phyloP scores from a whole-genome alignment of 2,329 filamentous ascomycete species.

The Ascochyta lentis region DNA sequence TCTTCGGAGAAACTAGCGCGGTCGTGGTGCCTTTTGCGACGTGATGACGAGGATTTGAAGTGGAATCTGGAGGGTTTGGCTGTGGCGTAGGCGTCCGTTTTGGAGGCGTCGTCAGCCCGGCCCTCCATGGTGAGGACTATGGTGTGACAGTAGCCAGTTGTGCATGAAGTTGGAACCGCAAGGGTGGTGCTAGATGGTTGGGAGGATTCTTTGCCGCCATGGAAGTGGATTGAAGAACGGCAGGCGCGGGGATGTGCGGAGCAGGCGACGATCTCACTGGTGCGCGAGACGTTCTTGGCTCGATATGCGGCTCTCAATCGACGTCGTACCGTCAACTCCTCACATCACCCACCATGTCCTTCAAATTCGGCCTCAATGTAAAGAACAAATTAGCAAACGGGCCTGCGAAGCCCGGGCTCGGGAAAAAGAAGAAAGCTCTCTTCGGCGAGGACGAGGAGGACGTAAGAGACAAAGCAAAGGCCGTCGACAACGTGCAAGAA shows the following conservation, averaged over 20 bases:
- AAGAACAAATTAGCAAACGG: slow-evolving; percentile 58
- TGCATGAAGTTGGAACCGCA: slow-evolving; percentile 23
- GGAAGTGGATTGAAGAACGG: neutral
- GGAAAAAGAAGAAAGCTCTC: slow-evolving; percentile 29
- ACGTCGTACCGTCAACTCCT: neutral
- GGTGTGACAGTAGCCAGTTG: slow-evolving; percentile 14
- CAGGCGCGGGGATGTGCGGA: slow-evolving; percentile 34
- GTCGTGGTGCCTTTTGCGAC: slow-evolving; percentile 28
- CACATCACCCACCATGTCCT: slow-evolving; percentile 40
- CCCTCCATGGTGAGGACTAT: slow-evolving; percentile 37
- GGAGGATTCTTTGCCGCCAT: neutral
- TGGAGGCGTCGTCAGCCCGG: slow-evolving; percentile 29
- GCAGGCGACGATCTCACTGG: slow-evolving; percentile 36
- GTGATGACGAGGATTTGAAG: slow-evolving; percentile 46
- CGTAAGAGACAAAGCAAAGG: slow-evolving; percentile 41
- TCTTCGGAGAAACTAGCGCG: slow-evolving; percentile 17
- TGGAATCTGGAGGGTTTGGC: slow-evolving; percentile 47
- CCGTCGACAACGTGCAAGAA: slow-evolving; percentile 56
- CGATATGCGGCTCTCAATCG: neutral
- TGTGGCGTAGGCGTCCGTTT: slow-evolving; percentile 31
- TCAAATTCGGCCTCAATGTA: slow-evolving; percentile 66
- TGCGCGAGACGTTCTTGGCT: slow-evolving; percentile 31
- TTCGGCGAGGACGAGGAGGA: slow-evolving; percentile 60
- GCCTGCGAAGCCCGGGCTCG: slow-evolving; percentile 29
- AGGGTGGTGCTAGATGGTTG: neutral